Evolutionary conservation across 495 filamentous ascomycete genomes (phyloP), one percentile per base, ranked within the genome.

Genomic region (Ascodesmis nigricans): DNA sequence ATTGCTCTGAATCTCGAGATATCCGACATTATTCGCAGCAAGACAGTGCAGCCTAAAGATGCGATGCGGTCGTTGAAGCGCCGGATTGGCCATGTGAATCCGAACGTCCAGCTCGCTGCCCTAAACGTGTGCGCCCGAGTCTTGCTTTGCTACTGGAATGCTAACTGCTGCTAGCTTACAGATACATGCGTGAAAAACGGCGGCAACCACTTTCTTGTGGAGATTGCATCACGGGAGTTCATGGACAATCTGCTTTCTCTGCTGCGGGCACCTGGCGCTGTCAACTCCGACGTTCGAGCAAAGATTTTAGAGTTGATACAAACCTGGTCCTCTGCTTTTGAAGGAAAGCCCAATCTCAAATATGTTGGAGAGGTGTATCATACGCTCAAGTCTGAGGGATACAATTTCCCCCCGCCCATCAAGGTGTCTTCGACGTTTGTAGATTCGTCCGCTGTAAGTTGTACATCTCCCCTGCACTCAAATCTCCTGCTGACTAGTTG

Each of bases 171-270:
- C 29, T 52, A 71, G 73, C 74, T 97, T 40, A 92, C 84, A 20
- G 87, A 97, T 59, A 95, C 87, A 4, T 95, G 87, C 51, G 84
- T 95, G 20, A 97, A 97, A 56, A 97, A 97, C 57, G 87, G 87
- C 16, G 87, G 87, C 28, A 69, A 73, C n/a, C 87, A 97, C 56
- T 97, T 97, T 50, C 69, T 97, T 27, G 63, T 71, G 31, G 87
- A 95, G 56, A 83, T 97, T 39, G 84, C 87, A 9, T 91, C 83
- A 2, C 69, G 84, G 37, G 87, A 97, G 58, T 97, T 95, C 45
- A 90, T 97, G 79, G 87, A 95, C 55, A 93, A 91, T 47, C 56
- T 95, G 21, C 77, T 82, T 6, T 91, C 82, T 11, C 60, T 97
- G 4, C 61, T 95, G 24, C 87, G 84, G 51, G 71, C 67, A 4